Evolutionary conservation across 2,329 filamentous ascomycete genomes (phyloP), one percentile per base, ranked within the genome.

Genomic region (Thermomyces lanuginosus): DNA sequence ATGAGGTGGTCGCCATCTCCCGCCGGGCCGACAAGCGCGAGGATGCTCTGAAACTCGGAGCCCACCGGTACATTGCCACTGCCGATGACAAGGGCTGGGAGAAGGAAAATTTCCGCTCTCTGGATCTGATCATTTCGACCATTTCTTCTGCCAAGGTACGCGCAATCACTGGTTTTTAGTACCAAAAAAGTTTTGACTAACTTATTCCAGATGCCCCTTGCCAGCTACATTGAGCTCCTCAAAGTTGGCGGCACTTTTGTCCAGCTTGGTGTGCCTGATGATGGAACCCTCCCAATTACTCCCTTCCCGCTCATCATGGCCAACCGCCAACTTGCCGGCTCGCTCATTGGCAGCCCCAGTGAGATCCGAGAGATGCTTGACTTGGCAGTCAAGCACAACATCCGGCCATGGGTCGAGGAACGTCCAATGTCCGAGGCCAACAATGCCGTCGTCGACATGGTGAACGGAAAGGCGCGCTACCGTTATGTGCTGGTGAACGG

Each of bases 231-330:
- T 23, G 41, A 51, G 11, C 61, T 81, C 2, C 55, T 79, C 21
- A 56, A 61, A 24, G 56, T 59, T 9, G 61, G 66, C 24, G 74
- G 75, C 8, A 60, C 58, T 8, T 66, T 77, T 33, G 61, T 76
- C 26, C 71, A 78, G 46, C 61, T 81, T 22, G 75, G 73, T 32
- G 61, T 66, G 1, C 75, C 76, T 1, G 76, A 81, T 34, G 66
- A 66, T 28, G 48, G 49, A 4, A 36, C 45, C 4, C 66, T 69
- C 8, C 48, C 51, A 1, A 63, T 76, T 33, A 61, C 58, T 28
- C 63, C 66, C 4, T 66, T 67, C 37, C 50, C 58, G 2, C 51
- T 80, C 27, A 66, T 76, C 25, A 49, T 43, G n/a, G 70, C 64
- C 2, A 23, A 27, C 7, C 37, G 59, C 17, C 63, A 58, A 40